Conservation (phyloP, 306 rosid species). For the Abrus pulchellus region DNA sequence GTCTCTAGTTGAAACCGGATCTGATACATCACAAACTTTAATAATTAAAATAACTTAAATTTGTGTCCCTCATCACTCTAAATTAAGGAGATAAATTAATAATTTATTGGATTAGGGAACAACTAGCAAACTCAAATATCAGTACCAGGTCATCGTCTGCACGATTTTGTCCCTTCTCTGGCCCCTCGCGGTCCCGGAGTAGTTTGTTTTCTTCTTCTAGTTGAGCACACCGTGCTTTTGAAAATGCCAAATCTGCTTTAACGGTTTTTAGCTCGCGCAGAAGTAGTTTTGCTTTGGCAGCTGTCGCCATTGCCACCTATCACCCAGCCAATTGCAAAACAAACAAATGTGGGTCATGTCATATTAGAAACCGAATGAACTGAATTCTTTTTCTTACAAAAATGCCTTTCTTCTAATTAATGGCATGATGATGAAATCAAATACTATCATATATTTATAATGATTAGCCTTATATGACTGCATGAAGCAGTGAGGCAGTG, state of each 20-base stretch:
- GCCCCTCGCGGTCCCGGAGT: conserved; percentile 79
- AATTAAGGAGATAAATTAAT: no score
- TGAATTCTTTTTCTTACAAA: no score
- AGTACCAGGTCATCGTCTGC: conserved; percentile 93
- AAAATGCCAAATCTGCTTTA: conserved; percentile 87
- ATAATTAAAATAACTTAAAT: neutral
- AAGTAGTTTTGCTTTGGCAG: conserved; percentile 94
- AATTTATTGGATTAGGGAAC: no score
- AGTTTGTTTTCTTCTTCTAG: conserved; percentile 94
- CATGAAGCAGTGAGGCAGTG: conserved; percentile 1
- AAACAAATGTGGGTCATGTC: neutral
- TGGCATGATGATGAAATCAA: neutral
- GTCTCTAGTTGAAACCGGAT: conserved; percentile 91
- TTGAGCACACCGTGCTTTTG: conserved; percentile 86
- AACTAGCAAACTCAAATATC: no score
- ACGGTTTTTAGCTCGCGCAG: conserved; percentile 90
- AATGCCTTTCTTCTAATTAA: no score
- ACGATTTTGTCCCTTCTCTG: conserved; percentile 75
- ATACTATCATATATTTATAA: neutral
- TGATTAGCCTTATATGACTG: neutral
- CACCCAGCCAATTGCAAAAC: conserved; percentile 14
- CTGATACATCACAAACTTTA: conserved; percentile 45
- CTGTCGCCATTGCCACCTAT: conserved; percentile 97
- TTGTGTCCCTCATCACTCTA: neutral
- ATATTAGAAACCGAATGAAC: neutral